These are phyloP conservation scores for Candida tetrigidarum DNA, from an alignment of 1,139 yeast species.

Conservation along the genomic window DNA sequence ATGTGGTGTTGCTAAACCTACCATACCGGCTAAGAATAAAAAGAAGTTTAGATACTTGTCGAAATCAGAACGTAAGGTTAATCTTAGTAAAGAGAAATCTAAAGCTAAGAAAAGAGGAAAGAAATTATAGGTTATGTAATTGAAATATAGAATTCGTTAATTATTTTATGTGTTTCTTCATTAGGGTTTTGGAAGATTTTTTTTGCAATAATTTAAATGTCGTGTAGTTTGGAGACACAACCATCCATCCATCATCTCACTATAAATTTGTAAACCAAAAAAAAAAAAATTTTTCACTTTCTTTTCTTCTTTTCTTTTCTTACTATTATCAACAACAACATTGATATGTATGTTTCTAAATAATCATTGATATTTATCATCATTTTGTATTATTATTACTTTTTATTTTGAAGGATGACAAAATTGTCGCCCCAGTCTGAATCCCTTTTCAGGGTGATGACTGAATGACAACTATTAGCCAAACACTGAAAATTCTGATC, in stretches of 20 bases:
- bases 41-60: slow-evolving; percentile 88
- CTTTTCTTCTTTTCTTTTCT: not conserved
- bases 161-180: too few species aligned
- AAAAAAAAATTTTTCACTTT: not conserved
- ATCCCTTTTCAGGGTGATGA: slow-evolving; percentile 61
- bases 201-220: not conserved
- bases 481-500: slow-evolving; percentile 60
- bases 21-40: slow-evolving; percentile 41
- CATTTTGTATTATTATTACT: not conserved
- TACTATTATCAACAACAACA: not conserved
- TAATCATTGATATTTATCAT: not conserved
- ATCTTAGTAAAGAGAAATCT: slow-evolving; percentile 60
- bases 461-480: slow-evolving; percentile 55
- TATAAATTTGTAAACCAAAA: too few species aligned
- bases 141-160: not conserved
- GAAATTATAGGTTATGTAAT: slow-evolving; percentile 6
- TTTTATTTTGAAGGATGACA: slow-evolving; percentile 41
- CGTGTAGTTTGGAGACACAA: too few species aligned
- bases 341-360: slow-evolving; percentile 5
- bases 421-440: slow-evolving; percentile 61
- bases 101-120: slow-evolving; percentile 22
- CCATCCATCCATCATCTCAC: too few species aligned
- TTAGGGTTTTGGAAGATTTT: slow-evolving; percentile 2
- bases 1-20: slow-evolving; percentile 54
- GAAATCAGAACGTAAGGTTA: slow-evolving; percentile 73